Conservation (phyloP, 1,284 basidiomycete species). For the Neonothopanus nambi region DNA sequence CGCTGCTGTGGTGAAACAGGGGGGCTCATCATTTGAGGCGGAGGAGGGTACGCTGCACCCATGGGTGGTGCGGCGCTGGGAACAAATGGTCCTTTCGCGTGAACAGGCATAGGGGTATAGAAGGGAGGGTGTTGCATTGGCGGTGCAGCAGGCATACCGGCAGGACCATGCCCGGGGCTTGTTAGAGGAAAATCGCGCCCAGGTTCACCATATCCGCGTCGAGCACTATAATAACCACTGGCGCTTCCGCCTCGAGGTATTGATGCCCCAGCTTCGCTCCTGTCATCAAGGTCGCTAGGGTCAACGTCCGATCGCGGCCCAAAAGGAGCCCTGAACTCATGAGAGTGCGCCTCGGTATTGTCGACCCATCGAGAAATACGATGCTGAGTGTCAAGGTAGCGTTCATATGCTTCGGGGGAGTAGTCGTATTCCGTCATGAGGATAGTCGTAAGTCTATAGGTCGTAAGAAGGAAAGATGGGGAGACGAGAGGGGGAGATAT, state of each 20-base stretch:
- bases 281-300: slow-evolving; percentile 10
- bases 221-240: background rate
- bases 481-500: background rate
- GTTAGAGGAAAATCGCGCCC: background rate
- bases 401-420: slow-evolving; percentile 16
- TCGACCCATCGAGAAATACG: slow-evolving; percentile 16
- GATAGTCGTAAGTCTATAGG: background rate
- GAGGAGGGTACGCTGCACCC: slow-evolving; percentile 4
- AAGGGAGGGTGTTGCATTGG: background rate
- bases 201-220: background rate
- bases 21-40: slow-evolving; percentile 4
- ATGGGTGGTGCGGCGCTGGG: background rate
- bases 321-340: slow-evolving; percentile 11
- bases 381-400: slow-evolving; percentile 13
- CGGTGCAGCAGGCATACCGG: background rate
- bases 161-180: background rate
- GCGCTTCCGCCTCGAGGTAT: slow-evolving; percentile 4
- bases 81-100: too few species aligned
- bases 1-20: slow-evolving; percentile 1
- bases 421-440: slow-evolving; percentile 20
- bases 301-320: slow-evolving; percentile 13
- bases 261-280: slow-evolving; percentile 1
- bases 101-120: background rate
- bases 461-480: background rate
- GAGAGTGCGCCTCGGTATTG: slow-evolving; percentile 14